Percentiles rank a stretch among this genome's conserved stretches.
Evolutionary conservation across 345 rosid genomes (phyloP).

Genomic region (Jatropha curcas): DNA sequence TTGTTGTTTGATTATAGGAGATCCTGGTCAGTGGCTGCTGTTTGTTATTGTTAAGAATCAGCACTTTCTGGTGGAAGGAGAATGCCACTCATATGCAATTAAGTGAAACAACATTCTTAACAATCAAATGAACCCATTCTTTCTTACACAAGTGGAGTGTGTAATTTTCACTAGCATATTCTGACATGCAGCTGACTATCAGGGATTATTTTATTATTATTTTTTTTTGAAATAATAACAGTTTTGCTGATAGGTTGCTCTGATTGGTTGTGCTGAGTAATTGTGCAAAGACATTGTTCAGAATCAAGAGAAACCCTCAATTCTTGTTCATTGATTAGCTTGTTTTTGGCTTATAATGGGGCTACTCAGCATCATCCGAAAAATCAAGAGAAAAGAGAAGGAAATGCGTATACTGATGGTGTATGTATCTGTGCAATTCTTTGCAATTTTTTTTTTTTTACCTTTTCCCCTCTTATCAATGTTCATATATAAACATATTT

Average conservation of each 20-base stretch:
- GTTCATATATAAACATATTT: no score
- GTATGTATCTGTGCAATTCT: conserved; percentile 37
- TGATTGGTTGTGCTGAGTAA: not conserved
- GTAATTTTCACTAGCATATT: no score
- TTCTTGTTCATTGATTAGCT: not conserved
- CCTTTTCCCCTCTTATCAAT: not conserved
- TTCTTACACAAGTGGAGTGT: no score
- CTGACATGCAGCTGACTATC: no score
- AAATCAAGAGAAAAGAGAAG: conserved; percentile 90
- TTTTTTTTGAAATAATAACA: not conserved
- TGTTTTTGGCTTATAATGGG: conserved; percentile 33
- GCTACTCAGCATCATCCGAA: conserved; percentile 68
- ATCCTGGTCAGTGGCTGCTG: no score
- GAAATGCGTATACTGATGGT: conserved; percentile 98
- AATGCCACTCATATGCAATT: no score
- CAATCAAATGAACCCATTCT: no score
- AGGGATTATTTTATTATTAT: no score
- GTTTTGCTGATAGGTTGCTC: not conserved
- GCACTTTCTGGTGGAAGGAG: no score
- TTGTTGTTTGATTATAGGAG: no score
- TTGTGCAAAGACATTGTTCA: not conserved
- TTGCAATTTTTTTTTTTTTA: not conserved
- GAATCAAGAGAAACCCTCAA: not conserved
- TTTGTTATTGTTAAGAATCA: no score
- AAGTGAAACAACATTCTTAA: no score